Evolutionary conservation across 2,329 filamentous ascomycete species (phyloP).

Genomic region (Harringtonia aguacate): DNA sequence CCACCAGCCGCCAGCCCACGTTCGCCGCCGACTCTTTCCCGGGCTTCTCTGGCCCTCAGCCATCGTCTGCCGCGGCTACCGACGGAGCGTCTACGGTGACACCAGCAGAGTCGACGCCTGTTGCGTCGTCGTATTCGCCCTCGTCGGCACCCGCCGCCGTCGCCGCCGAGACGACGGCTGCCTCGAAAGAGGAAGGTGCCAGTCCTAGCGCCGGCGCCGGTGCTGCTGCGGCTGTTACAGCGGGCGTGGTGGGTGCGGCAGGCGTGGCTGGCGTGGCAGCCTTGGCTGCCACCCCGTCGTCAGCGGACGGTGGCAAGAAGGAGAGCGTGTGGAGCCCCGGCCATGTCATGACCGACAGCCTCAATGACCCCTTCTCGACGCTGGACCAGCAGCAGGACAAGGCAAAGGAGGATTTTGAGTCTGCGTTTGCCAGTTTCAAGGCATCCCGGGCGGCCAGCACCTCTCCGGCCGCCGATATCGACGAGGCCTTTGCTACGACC

Average conservation of each 20-base stretch:
- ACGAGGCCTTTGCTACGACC: constrained; percentile 4
- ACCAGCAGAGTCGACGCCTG: not conserved
- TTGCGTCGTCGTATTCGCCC: not conserved
- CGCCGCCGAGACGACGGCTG: not conserved
- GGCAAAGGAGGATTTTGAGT: constrained; percentile 74
- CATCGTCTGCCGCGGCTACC: not conserved
- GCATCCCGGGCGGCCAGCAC: constrained; percentile 18
- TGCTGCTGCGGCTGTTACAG: constrained; percentile 1
- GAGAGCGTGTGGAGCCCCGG: constrained; percentile 10
- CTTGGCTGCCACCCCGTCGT: not conserved
- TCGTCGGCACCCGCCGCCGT: not conserved
- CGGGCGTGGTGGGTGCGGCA: constrained; percentile 2
- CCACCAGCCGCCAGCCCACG: constrained; percentile 52
- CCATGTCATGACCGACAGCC: constrained; percentile 11
- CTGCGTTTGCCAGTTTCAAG: constrained; percentile 69
- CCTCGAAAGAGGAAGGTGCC: not conserved
- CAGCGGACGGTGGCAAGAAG: not conserved
- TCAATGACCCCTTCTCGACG: constrained; percentile 39
- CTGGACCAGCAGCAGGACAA: constrained; percentile 35
- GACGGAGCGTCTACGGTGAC: not conserved
- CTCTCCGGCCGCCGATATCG: not conserved
- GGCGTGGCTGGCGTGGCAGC: not conserved
- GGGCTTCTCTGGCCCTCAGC: too few species aligned
- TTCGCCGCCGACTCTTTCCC: constrained; percentile 46
- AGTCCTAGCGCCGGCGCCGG: not conserved